Evolutionary conservation across 2,329 filamentous ascomycete species (phyloP).

Genomic region (Scedosporium minutisporum): DNA sequence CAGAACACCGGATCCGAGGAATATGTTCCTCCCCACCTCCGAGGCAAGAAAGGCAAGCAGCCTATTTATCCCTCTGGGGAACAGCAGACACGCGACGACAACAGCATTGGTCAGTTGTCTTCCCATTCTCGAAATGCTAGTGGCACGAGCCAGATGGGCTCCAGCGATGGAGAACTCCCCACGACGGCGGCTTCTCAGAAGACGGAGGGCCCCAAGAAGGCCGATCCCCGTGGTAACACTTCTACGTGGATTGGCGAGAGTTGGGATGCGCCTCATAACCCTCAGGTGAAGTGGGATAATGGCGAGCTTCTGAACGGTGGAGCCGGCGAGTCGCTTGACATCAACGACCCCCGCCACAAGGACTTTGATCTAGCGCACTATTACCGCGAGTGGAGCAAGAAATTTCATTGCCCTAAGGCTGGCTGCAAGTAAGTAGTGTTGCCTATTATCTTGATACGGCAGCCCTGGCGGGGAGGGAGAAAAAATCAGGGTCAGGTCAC

Average conservation of each 20-base stretch:
- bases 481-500: background rate
- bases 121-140: no score
- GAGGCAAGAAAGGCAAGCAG: background rate
- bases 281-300: background rate
- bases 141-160: no score
- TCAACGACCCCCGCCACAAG: constrained; percentile 34
- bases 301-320: background rate
- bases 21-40: background rate
- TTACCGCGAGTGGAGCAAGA: constrained; percentile 27
- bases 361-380: constrained; percentile 40
- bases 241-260: no score
- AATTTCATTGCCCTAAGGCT: constrained; percentile 44
- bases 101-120: no score
- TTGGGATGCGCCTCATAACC: background rate
- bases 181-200: no score
- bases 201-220: no score
- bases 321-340: constrained; percentile 11
- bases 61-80: no score
- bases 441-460: no score
- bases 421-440: constrained; percentile 37
- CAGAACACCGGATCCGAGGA: background rate
- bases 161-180: no score
- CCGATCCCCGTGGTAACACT: no score
- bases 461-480: background rate
- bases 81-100: no score